Conservation (phyloP, 352 stramenopile species). For the Globisporangium nagaii region DNA sequence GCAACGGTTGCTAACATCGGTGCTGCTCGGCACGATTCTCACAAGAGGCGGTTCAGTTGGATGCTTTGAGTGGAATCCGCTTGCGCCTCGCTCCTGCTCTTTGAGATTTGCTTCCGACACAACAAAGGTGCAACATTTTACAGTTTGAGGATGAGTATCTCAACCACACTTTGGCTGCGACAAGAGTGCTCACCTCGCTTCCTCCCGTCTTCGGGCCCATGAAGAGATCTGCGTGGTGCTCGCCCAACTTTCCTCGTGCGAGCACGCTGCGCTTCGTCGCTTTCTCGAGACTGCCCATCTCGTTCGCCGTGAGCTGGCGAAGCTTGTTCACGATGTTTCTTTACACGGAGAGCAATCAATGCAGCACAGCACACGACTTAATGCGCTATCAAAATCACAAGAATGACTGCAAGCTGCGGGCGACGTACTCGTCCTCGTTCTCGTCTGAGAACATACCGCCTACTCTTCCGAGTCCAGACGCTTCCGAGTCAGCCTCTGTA, state of each 20-base stretch:
- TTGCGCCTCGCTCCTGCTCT: not conserved
- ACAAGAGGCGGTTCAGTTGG: slow-evolving; percentile 40
- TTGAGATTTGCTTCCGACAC: not conserved
- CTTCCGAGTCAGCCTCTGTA: not conserved
- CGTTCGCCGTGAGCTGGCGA: not conserved
- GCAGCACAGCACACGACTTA: not conserved
- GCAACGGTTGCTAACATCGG: no score
- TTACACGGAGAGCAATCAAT: not conserved
- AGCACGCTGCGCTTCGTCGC: not conserved
- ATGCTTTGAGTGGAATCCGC: slow-evolving; percentile 11
- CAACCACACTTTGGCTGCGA: no score
- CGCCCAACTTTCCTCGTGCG: not conserved
- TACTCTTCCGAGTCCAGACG: not conserved
- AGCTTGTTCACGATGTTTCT: slow-evolving; percentile 6
- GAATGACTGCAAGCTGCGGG: no score
- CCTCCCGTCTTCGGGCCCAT: no score
- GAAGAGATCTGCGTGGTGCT: slow-evolving; percentile 1
- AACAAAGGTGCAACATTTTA: no score
- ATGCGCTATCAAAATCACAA: not conserved
- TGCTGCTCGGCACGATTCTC: no score
- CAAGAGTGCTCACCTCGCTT: slow-evolving; percentile 6
- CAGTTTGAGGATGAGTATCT: no score
- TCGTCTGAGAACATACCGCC: slow-evolving; percentile 22
- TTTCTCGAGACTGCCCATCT: not conserved
- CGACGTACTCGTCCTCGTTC: slow-evolving; percentile 22